These are phyloP conservation scores for Nigrospora oryzae DNA, from an alignment of 2,329 filamentous ascomycete genomes.

Conservation along the genomic window DNA sequence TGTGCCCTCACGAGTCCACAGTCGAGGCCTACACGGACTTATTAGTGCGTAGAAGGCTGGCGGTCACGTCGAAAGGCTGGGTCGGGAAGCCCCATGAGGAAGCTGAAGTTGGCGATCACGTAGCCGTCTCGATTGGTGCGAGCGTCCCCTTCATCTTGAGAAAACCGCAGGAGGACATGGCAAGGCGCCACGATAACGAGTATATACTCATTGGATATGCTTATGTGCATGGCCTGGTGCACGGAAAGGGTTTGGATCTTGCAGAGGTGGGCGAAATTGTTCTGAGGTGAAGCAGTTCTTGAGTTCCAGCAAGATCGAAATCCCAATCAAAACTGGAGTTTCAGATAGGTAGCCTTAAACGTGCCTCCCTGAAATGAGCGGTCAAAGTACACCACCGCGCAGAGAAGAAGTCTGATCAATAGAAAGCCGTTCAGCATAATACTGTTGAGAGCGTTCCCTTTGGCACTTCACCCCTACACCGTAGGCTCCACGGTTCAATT, in stretches of 20 bases:
- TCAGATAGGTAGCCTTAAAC: no score
- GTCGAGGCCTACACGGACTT: accelerated
- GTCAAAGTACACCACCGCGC: no score
- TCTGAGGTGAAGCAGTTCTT: not conserved
- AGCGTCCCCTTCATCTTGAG: not conserved
- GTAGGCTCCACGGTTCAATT: no score
- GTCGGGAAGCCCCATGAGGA: not conserved
- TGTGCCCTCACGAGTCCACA: not conserved
- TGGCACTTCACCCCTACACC: no score
- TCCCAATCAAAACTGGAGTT: no score
- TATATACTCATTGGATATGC: not conserved
- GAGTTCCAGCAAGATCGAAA: no score
- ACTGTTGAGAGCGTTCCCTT: no score
- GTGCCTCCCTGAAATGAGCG: no score
- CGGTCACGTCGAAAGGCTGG: not conserved
- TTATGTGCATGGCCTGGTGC: not conserved
- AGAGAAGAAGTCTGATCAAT: no score
- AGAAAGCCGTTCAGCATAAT: no score
- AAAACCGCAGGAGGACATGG: not conserved
- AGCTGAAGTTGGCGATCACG: not conserved
- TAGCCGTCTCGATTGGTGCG: not conserved
- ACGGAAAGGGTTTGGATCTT: not conserved
- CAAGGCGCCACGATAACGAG: not conserved
- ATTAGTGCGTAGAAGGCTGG: not conserved
- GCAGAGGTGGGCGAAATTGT: not conserved